Percentiles rank a stretch among this genome's conserved stretches.
Evolutionary conservation across 1,284 basidiomycete species (phyloP).

Genomic region (Hemileia vastatrix): DNA sequence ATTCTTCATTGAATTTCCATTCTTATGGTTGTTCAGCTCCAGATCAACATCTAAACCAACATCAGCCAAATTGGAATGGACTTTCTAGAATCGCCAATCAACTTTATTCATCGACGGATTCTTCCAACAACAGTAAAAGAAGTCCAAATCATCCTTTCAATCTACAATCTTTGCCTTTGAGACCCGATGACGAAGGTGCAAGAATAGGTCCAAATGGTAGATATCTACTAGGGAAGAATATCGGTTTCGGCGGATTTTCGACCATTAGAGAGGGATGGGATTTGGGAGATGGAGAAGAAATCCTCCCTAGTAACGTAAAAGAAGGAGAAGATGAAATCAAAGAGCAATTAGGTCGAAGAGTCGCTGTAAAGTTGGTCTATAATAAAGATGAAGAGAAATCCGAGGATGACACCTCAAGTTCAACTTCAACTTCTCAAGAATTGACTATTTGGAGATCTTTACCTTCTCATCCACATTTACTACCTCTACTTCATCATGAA

Average conservation of each 20-base stretch:
- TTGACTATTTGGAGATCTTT: slow-evolving; percentile 57
- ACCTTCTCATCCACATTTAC: slow-evolving; percentile 56
- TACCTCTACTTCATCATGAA: too few species aligned
- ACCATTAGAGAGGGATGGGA: slow-evolving; percentile 61
- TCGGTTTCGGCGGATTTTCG: slow-evolving; percentile 79
- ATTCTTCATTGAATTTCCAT: too few species aligned
- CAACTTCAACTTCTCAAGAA: slow-evolving; percentile 27
- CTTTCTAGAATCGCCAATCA: too few species aligned
- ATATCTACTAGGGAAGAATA: slow-evolving; percentile 64
- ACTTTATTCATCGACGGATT: background rate
- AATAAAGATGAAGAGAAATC: slow-evolving; percentile 26
- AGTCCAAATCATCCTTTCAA: background rate
- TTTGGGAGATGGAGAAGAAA: slow-evolving; percentile 56
- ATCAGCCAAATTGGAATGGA: too few species aligned
- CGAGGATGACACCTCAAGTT: background rate
- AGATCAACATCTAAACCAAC: too few species aligned
- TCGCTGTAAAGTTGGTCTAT: slow-evolving; percentile 70
- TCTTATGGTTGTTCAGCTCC: too few species aligned
- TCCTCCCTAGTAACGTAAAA: slow-evolving; percentile 30
- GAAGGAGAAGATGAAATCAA: background rate
- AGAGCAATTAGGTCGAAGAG: slow-evolving; percentile 33
- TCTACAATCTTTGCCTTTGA: background rate
- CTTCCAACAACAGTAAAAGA: background rate
- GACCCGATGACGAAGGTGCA: slow-evolving; percentile 29
- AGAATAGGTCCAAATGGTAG: too few species aligned